Conservation (phyloP, 116 monocot genomes). For the Dioscorea cayenensis region DNA sequence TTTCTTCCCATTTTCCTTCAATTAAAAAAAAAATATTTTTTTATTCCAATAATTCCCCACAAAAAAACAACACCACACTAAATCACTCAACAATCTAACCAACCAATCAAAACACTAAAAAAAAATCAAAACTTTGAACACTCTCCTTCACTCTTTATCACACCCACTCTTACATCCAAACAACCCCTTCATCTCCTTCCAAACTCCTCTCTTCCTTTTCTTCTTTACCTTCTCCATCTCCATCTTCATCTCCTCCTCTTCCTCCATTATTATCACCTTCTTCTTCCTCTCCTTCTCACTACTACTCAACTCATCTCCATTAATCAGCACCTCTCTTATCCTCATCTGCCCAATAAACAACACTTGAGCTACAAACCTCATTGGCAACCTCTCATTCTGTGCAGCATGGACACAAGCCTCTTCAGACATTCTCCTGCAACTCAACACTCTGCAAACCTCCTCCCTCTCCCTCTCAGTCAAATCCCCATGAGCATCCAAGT, state of each 20-base stretch:
- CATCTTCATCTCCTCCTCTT: conserved; percentile 5
- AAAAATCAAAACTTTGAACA: neutral
- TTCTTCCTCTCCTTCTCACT: neutral
- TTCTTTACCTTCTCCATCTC: conserved; percentile 6
- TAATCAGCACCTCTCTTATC: conserved; percentile 22
- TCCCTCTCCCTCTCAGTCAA: conserved; percentile 44
- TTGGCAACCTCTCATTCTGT: conserved; percentile 27
- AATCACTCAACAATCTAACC: neutral
- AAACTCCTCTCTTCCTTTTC: conserved; percentile 11
- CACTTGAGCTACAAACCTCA: conserved; percentile 25
- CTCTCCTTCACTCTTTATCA: neutral
- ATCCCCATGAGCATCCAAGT: conserved; percentile 19
- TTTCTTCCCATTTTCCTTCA: too few species aligned
- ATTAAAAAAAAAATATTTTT: too few species aligned
- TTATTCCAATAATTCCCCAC: too few species aligned
- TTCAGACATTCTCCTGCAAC: conserved; percentile 15
- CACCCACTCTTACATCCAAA: neutral
- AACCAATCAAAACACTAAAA: neutral
- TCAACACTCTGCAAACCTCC: conserved; percentile 29
- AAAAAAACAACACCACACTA: neutral
- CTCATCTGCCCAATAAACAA: conserved; percentile 30
- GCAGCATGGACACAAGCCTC: conserved; percentile 33
- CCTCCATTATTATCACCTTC: neutral
- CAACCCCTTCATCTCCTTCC: conserved; percentile 3
- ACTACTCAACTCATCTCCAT: neutral